phyloP scores from a whole-genome alignment of 106 monocot genomes.

The Platanthera zijinensis region DNA sequence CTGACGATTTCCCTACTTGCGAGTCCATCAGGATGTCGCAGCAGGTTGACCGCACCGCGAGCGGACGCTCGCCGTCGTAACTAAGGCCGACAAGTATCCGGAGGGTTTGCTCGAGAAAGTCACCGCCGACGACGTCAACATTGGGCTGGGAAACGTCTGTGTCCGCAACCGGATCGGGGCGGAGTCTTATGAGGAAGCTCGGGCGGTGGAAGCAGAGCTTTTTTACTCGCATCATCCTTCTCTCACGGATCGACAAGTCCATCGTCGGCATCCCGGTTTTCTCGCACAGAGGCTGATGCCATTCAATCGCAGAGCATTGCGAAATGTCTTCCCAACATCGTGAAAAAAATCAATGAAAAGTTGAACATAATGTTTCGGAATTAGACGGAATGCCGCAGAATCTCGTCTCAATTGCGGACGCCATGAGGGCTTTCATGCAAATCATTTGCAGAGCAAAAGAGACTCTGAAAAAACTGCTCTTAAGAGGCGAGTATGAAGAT shows the following conservation, averaged over 20 bases:
- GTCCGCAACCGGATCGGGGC: slow-evolving; percentile 49
- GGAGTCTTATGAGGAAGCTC: slow-evolving; percentile 46
- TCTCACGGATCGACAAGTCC: slow-evolving; percentile 40
- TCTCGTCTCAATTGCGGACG: slow-evolving; percentile 19
- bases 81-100: slow-evolving; percentile 6
- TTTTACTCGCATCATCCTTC: slow-evolving; percentile 24
- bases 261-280: slow-evolving; percentile 38
- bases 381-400: slow-evolving; percentile 40
- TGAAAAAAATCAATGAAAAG: slow-evolving; percentile 41
- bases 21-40: slow-evolving; percentile 16
- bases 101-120: slow-evolving; percentile 33
- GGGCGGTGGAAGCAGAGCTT: slow-evolving; percentile 22
- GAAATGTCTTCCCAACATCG: slow-evolving; percentile 49
- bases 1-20: slow-evolving; percentile 7
- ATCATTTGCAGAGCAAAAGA: slow-evolving; percentile 28
- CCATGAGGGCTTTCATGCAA: slow-evolving; percentile 26
- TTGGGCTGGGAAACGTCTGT: slow-evolving; percentile 24
- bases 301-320: slow-evolving; percentile 47
- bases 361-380: slow-evolving; percentile 17
- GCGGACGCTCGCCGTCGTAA: slow-evolving; percentile 8
- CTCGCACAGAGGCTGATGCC: slow-evolving; percentile 40
- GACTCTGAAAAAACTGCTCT: slow-evolving; percentile 27
- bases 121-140: too few species aligned
- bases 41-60: slow-evolving; percentile 8
- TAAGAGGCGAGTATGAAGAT: slow-evolving; percentile 47